These are phyloP conservation scores for Magnaporthiopsis rhizophila DNA, from an alignment of 2,329 filamentous ascomycete species.

Conservation along the genomic window DNA sequence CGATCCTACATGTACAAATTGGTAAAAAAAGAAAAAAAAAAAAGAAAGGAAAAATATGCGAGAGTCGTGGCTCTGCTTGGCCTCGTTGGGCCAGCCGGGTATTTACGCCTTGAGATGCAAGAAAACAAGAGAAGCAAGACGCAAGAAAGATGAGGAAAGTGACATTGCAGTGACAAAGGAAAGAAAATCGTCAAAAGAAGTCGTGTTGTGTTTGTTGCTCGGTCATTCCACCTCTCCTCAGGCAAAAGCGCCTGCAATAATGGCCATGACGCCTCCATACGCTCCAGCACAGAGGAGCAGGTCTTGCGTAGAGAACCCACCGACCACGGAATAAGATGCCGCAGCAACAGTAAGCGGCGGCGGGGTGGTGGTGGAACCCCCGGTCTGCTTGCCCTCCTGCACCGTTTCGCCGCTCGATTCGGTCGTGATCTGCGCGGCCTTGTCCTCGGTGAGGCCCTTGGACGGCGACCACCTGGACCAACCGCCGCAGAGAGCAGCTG, in stretches of 20 bases:
- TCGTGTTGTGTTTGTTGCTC: background rate
- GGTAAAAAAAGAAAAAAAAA: background rate
- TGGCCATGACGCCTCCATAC: slow-evolving; percentile 13
- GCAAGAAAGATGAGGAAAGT: background rate
- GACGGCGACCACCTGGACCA: background rate
- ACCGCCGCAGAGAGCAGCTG: slow-evolving; percentile 15
- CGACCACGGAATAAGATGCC: background rate
- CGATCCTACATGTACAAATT: too few species aligned
- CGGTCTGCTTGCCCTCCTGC: background rate
- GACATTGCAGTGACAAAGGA: background rate
- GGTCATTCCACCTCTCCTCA: background rate
- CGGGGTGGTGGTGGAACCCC: too few species aligned
- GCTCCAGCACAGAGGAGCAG: slow-evolving; percentile 10
- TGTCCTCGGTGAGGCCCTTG: background rate
- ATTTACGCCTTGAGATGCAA: background rate
- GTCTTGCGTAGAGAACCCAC: slow-evolving; percentile 8
- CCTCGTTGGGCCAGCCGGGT: background rate
- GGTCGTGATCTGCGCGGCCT: background rate
- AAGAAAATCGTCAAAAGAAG: background rate
- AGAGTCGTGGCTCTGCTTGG: background rate
- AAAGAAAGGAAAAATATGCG: background rate
- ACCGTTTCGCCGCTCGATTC: background rate
- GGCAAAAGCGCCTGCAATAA: slow-evolving; percentile 7
- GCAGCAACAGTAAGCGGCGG: background rate
- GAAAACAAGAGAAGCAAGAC: too few species aligned